phyloP scores from a whole-genome alignment of 495 filamentous ascomycete genomes.

The Daldinia concentrica region DNA sequence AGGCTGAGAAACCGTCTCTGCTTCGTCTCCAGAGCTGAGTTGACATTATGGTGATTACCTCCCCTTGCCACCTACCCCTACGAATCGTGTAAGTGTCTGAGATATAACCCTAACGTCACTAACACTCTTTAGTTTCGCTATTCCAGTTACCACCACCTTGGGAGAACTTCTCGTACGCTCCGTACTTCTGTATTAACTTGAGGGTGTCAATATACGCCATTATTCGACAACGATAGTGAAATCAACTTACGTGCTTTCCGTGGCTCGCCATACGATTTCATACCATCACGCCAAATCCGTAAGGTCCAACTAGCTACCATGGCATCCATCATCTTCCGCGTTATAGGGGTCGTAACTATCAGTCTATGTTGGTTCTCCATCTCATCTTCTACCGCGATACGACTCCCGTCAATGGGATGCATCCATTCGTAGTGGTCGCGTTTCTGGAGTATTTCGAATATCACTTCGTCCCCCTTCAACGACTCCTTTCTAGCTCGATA shows the following conservation, averaged over 20 bases:
- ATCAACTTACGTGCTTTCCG: constrained; percentile 16
- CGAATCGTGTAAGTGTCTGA: neutral
- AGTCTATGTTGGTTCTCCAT: constrained; percentile 27
- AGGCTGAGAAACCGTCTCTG: neutral
- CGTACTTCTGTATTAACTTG: constrained; percentile 23
- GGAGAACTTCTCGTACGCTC: constrained; percentile 31
- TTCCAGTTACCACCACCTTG: constrained; percentile 30
- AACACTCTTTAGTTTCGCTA: neutral
- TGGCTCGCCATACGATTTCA: constrained; percentile 5
- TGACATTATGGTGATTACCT: neutral
- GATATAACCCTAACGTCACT: neutral
- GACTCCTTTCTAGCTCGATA: constrained; percentile 28
- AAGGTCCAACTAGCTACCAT: constrained; percentile 51
- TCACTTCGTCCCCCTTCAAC: constrained; percentile 27
- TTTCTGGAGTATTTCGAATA: constrained; percentile 37
- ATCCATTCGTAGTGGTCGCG: constrained; percentile 42
- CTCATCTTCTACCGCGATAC: constrained; percentile 43
- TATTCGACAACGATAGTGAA: neutral
- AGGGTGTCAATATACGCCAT: constrained; percentile 4
- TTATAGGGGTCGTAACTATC: constrained; percentile 40
- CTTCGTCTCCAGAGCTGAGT: neutral
- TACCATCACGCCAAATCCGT: constrained; percentile 45
- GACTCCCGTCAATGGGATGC: constrained; percentile 24
- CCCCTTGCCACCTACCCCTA: neutral
- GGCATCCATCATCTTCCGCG: constrained; percentile 42